Evolutionary conservation across 2,329 filamentous ascomycete species (phyloP).

Genomic region (Domatiomyces catenatus): DNA sequence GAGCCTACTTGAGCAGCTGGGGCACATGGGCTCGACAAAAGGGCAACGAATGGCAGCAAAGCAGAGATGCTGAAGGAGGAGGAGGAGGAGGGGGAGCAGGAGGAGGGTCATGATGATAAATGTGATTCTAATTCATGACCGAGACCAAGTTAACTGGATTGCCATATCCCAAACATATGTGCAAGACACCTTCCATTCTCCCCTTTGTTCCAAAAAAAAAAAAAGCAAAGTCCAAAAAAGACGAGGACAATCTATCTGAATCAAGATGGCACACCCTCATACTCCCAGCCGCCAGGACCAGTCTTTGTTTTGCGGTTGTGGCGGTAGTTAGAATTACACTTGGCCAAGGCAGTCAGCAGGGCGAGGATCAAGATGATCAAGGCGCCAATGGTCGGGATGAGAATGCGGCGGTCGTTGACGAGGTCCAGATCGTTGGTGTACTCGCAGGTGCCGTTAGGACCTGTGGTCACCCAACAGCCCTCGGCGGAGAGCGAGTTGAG

Average conservation of each 20-base stretch:
- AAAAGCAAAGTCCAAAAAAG: too few species aligned
- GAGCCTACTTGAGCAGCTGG: constrained; percentile 50
- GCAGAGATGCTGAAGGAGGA: constrained; percentile 12
- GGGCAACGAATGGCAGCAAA: constrained; percentile 32
- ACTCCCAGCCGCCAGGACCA: constrained; percentile 44
- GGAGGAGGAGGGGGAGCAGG: neutral
- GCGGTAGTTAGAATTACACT: constrained; percentile 46
- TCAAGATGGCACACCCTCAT: constrained; percentile 49
- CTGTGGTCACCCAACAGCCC: constrained; percentile 47
- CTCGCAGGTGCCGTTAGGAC: constrained; percentile 41
- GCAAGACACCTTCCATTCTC: too few species aligned
- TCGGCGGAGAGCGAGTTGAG: constrained; percentile 43
- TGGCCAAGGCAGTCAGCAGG: constrained; percentile 46
- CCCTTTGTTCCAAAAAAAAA: too few species aligned
- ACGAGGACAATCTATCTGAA: neutral
- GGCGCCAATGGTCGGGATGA: constrained; percentile 47
- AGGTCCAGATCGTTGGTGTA: constrained; percentile 34
- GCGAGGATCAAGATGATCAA: constrained; percentile 48
- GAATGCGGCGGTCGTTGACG: constrained; percentile 33
- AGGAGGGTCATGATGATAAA: neutral
- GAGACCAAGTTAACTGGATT: neutral
- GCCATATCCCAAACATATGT: neutral
- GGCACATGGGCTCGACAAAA: constrained; percentile 42
- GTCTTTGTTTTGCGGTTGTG: constrained; percentile 37
- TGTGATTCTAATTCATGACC: neutral